Percentiles rank a stretch among this genome's conserved stretches.
phyloP scores from a whole-genome alignment of 805 yeast species.

The Candida multigemmis region DNA sequence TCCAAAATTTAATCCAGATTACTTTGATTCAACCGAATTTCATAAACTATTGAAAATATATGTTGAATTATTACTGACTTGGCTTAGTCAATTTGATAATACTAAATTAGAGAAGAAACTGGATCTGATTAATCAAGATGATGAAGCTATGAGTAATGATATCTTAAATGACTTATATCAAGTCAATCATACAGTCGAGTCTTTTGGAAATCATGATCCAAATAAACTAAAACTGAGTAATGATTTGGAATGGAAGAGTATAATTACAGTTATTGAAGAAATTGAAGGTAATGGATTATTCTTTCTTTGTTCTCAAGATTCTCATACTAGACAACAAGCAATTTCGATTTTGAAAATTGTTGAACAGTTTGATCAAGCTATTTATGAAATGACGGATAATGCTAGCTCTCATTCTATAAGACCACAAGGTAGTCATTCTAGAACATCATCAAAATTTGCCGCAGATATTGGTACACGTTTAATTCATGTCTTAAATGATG shows the following conservation, averaged over 20 bases:
- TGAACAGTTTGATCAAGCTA: constrained; percentile 81
- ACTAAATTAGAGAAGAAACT: constrained; percentile 10
- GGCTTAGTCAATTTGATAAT: constrained; percentile 60
- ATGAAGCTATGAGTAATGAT: constrained; percentile 27
- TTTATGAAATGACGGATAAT: constrained; percentile 42
- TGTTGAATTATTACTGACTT: constrained; percentile 69
- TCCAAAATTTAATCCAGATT: constrained; percentile 44
- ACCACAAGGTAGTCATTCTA: constrained; percentile 29
- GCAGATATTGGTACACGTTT: constrained; percentile 73
- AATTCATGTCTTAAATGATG: constrained; percentile 65
- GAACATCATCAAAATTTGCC: constrained; percentile 61
- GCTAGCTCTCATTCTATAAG: constrained; percentile 3
- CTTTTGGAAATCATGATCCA: constrained; percentile 7
- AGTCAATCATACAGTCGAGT: constrained; percentile 34
- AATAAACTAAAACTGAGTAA: constrained; percentile 32
- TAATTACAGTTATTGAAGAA: constrained; percentile 83
- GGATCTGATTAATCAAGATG: constrained; percentile 17
- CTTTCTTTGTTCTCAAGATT: constrained; percentile 83
- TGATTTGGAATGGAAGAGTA: constrained; percentile 66
- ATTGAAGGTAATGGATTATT: constrained; percentile 94
- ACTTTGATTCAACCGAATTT: constrained; percentile 54
- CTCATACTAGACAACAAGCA: constrained; percentile 65
- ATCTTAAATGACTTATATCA: constrained; percentile 34
- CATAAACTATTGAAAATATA: constrained; percentile 56
- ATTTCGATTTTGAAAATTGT: constrained; percentile 66